phyloP scores from a whole-genome alignment of 257 asterid species.

The Nicotiana knightiana region DNA sequence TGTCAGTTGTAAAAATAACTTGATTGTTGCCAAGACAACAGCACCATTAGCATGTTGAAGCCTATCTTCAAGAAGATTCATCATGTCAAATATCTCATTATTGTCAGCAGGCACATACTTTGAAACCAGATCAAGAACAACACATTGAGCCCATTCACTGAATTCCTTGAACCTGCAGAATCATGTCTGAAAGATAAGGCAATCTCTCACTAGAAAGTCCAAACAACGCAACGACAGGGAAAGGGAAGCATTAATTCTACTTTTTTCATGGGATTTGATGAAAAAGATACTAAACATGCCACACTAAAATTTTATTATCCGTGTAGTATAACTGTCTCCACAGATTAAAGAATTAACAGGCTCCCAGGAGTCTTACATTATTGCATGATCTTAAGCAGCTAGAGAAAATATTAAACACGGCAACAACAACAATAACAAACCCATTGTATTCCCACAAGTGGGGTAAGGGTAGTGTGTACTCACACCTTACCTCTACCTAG shows the following conservation, averaged over 20 bases:
- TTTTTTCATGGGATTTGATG: background rate
- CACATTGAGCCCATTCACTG: slow-evolving; percentile 99
- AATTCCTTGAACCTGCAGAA: slow-evolving; percentile 81
- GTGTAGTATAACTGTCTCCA: background rate
- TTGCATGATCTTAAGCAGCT: background rate
- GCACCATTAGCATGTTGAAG: slow-evolving; percentile 99
- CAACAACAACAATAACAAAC: too few species aligned
- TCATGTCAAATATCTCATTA: slow-evolving; percentile 93
- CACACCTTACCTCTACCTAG: too few species aligned
- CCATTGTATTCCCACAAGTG: too few species aligned
- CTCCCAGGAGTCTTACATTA: background rate
- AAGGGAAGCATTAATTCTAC: background rate
- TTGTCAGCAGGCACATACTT: slow-evolving; percentile 86
- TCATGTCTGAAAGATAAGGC: slow-evolving; percentile 17
- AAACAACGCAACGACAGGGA: background rate
- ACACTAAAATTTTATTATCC: background rate
- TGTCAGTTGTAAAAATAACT: slow-evolving; percentile 86
- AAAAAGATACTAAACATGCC: background rate
- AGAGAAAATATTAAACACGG: background rate
- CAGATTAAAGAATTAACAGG: background rate
- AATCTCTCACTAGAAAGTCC: slow-evolving; percentile 6
- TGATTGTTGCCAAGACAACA: slow-evolving; percentile 92
- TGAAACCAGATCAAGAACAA: slow-evolving; percentile 77
- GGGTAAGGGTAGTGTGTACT: too few species aligned
- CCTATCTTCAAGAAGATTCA: slow-evolving; percentile 99